Conservation (phyloP, 2,329 filamentous ascomycete species). For the Colletotrichum salicis region DNA sequence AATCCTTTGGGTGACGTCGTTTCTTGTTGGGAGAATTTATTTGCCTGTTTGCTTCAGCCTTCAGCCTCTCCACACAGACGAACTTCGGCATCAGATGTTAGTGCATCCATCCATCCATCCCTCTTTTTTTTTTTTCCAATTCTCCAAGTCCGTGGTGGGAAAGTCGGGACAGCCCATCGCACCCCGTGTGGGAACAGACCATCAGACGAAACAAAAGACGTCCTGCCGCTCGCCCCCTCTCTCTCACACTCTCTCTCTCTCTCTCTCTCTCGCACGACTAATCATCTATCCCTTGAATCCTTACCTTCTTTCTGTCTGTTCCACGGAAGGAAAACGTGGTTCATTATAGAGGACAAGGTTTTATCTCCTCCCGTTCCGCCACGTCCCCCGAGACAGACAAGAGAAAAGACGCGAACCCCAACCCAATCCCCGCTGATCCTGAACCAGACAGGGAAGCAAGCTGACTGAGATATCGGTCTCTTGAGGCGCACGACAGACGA, state of each 20-base stretch:
- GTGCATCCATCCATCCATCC: background rate
- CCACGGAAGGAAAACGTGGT: background rate
- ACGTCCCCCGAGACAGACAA: background rate
- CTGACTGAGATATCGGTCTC: conserved; percentile 7
- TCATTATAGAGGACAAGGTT: conserved; percentile 6
- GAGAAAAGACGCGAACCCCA: background rate
- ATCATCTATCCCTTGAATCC: background rate
- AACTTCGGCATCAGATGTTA: conserved; percentile 12
- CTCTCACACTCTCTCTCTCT: too few relatives aligned
- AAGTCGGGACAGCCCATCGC: background rate
- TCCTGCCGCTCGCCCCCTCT: background rate
- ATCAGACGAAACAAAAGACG: conserved; percentile 33
- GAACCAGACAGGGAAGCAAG: conserved; percentile 23
- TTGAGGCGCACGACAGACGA: background rate
- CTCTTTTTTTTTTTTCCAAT: background rate
- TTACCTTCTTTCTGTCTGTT: background rate
- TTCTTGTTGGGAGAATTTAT: background rate
- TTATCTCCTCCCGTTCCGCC: background rate
- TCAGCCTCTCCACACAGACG: conserved; percentile 3
- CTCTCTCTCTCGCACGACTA: background rate
- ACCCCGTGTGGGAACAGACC: conserved; percentile 16
- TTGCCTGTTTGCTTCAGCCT: background rate
- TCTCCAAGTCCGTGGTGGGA: background rate
- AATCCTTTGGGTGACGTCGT: conserved; percentile 24
- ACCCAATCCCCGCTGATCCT: conserved; percentile 10